Conservation (phyloP, 352 stramenopile genomes). For the Hyaloperonospora arabidopsidis region DNA sequence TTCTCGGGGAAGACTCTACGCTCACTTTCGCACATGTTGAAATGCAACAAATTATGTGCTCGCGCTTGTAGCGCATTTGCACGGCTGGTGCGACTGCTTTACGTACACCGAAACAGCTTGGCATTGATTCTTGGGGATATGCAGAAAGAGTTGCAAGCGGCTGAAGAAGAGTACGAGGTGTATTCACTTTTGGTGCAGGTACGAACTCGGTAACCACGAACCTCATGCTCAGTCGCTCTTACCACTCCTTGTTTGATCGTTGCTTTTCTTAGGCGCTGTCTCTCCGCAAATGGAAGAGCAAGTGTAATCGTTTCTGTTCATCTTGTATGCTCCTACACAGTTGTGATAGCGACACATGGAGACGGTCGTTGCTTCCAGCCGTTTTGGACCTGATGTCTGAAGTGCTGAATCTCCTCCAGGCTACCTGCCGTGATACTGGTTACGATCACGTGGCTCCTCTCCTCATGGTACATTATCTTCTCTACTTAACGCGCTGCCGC, state of each 20-base stretch:
- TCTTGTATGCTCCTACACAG: conserved; percentile 21
- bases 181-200: conserved; percentile 39
- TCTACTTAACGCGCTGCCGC: neutral
- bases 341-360: conserved; percentile 22
- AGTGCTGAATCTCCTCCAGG: conserved; percentile 31
- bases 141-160: conserved; percentile 18
- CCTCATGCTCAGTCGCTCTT: neutral
- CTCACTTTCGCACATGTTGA: conserved; percentile 19
- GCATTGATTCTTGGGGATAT: conserved; percentile 28
- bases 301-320: conserved; percentile 24
- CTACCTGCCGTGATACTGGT: conserved; percentile 19
- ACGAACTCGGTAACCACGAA: neutral
- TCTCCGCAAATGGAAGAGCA: conserved; percentile 31
- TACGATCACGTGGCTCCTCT: conserved; percentile 23
- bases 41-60: conserved; percentile 26
- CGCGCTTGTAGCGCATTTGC: conserved; percentile 21
- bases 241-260: conserved; percentile 1
- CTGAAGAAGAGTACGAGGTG: conserved; percentile 26
- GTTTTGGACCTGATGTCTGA: conserved; percentile 36
- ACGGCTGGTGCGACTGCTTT: conserved; percentile 31
- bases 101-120: conserved; percentile 16
- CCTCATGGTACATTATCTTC: conserved; percentile 21
- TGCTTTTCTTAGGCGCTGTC: conserved; percentile 33
- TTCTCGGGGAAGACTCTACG: conserved; percentile 21
- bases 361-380: conserved; percentile 25